Evolutionary conservation across 768 basidiomycete genomes (phyloP), one percentile per base, ranked within the genome.

Genomic region (Phlegmacium glaucopus): DNA sequence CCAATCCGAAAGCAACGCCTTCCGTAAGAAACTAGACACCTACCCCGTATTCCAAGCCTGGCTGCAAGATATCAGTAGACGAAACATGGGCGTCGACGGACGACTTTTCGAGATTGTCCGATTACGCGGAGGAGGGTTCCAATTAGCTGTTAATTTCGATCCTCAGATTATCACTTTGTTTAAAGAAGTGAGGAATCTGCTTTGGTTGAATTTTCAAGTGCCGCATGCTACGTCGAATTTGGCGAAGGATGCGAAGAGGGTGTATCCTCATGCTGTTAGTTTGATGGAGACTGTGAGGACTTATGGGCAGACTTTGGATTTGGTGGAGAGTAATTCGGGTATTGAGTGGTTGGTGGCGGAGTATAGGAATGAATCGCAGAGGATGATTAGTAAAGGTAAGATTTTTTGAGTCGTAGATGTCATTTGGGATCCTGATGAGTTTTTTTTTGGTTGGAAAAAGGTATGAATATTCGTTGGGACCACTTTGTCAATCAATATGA

Each of bases 281-380:
- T 67, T 93, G 66, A 98, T 98, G 95, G 96, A 99, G 74, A 95
- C 94, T 0, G 93, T 98, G n/a, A 75, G 94, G 63, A 97, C 93
- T 25, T 98, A 99, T 67, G 88, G 89, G 15, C 96, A 99, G 72
- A 96, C 92, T 1, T 70, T 96, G 63, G 91, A 93, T 63, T 69
- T 97, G 57, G 86, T 98, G 57, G 88, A 96, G 62, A 78, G 77
- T 36, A 91, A 97, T 63, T 86, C 87, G 65, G 92, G 85, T 3
- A 94, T 97, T 56, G 90, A 93, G 63, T 91, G 91, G 79, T 75
- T 99, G 34, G 87, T 97, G 2, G 95, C 94, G 13, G 93, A 95
- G 68, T 94, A 94, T 61, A 79, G 94, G 53, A 92, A 91, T 60
- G 90, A 94, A 54, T 84, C 87, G 1, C 94, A 97, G 69, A 75